phyloP scores from a whole-genome alignment of 352 stramenopile genomes.

The Pythium periplocum region DNA sequence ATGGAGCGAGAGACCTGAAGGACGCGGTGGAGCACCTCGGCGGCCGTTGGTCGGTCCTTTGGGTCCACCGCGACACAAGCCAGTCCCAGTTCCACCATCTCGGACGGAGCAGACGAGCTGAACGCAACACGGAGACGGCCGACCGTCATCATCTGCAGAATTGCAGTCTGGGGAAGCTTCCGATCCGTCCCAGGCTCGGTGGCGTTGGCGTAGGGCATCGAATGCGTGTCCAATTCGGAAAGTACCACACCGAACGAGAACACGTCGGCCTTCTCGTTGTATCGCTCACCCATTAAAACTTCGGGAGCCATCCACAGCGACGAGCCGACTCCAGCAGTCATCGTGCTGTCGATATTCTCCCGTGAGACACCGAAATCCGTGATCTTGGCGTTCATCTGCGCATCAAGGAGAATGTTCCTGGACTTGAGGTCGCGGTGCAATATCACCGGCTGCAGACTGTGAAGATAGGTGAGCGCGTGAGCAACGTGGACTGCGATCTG shows the following conservation, averaged over 20 bases:
- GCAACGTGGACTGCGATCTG: too few relatives aligned
- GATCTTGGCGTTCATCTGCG: too few relatives aligned
- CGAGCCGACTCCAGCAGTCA: slow-evolving; percentile 33
- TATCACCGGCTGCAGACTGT: too few relatives aligned
- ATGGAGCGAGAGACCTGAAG: not conserved
- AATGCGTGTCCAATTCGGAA: slow-evolving; percentile 40
- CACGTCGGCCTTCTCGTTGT: slow-evolving; percentile 35
- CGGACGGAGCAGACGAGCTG: slow-evolving; percentile 17
- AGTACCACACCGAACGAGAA: slow-evolving; percentile 47
- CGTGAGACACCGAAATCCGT: slow-evolving; percentile 44
- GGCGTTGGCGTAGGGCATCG: too few relatives aligned
- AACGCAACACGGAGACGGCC: slow-evolving; percentile 30
- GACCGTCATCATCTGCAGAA: slow-evolving; percentile 41
- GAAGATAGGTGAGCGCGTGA: too few relatives aligned
- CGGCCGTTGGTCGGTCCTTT: slow-evolving; percentile 4
- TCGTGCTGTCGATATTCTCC: slow-evolving; percentile 26
- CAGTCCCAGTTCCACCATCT: slow-evolving; percentile 9
- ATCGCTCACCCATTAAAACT: slow-evolving; percentile 36
- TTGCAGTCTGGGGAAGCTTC: slow-evolving; percentile 15
- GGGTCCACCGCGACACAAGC: slow-evolving; percentile 10
- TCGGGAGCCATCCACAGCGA: slow-evolving; percentile 43
- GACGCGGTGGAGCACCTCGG: slow-evolving; percentile 8
- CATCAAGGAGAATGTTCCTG: too few relatives aligned
- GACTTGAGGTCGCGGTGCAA: too few relatives aligned
- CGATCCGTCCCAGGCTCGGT: slow-evolving; percentile 18